Evolutionary conservation across 2,329 filamentous ascomycete species (phyloP).

Genomic region (Colletotrichum godetiae): DNA sequence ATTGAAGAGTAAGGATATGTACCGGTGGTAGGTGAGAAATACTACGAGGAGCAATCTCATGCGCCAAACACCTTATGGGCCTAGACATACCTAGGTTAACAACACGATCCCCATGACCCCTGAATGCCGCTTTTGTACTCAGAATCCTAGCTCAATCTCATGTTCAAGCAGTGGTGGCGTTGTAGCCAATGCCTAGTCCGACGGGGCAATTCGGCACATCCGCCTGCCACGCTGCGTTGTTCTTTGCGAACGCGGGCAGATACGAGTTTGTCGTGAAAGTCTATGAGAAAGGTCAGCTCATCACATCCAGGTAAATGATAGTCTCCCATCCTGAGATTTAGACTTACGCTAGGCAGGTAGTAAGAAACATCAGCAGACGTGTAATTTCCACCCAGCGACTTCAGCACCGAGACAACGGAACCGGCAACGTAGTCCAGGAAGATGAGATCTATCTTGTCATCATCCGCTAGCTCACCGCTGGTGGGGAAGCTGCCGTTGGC

Average conservation of each 20-base stretch:
- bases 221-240: constrained; percentile 7
- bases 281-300: constrained; percentile 1
- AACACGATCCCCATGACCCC: neutral
- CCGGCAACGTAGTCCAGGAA: constrained; percentile 22
- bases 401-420: constrained; percentile 18
- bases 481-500: constrained; percentile 59
- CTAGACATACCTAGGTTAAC: neutral
- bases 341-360: constrained; percentile 19
- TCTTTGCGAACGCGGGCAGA: constrained; percentile 10
- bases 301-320: neutral
- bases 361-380: constrained; percentile 14
- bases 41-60: neutral
- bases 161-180: neutral
- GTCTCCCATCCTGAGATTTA: neutral
- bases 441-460: constrained; percentile 18
- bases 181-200: constrained; percentile 9
- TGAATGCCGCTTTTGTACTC: too few species aligned
- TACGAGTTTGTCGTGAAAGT: constrained; percentile 24
- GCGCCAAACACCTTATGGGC: neutral
- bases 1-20: neutral
- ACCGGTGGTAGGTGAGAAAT: neutral
- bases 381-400: constrained; percentile 15
- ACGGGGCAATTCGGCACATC: constrained; percentile 23
- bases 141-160: neutral
- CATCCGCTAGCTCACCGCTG: constrained; percentile 42